phyloP scores from a whole-genome alignment of 768 basidiomycete genomes.

The Auricularia cornea region DNA sequence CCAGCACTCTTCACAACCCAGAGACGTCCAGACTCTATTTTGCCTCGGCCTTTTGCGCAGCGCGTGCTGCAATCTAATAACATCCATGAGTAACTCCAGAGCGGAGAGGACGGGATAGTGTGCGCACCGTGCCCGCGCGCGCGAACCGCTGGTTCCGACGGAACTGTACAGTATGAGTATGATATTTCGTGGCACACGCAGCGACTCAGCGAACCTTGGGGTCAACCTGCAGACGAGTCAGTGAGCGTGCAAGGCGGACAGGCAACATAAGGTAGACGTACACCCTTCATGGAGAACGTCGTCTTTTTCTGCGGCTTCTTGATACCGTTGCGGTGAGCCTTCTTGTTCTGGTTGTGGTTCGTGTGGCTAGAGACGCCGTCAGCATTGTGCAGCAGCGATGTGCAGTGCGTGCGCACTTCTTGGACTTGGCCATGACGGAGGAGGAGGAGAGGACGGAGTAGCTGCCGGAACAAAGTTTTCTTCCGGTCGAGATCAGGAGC shows the following conservation, averaged over 20 bases:
- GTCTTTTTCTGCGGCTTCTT: conserved; percentile 67
- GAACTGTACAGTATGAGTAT: conserved; percentile 44
- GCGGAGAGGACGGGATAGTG: conserved; percentile 6
- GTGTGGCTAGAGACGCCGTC: conserved; percentile 49
- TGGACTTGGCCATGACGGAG: conserved; percentile 86
- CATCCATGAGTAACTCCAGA: neutral
- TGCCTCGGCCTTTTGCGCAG: conserved; percentile 41
- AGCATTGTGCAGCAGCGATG: conserved; percentile 3
- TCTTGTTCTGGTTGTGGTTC: conserved; percentile 93
- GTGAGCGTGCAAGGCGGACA: conserved; percentile 1
- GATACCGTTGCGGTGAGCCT: conserved; percentile 98
- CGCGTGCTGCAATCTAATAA: conserved; percentile 55
- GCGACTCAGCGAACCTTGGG: conserved; percentile 48
- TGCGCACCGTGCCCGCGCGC: conserved; percentile 61
- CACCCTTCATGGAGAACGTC: conserved; percentile 82
- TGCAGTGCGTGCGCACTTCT: conserved; percentile 57
- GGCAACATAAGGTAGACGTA: conserved; percentile 37
- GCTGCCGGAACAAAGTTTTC: neutral
- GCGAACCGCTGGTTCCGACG: conserved; percentile 74
- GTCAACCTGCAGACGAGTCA: conserved; percentile 49
- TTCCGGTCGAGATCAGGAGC: neutral
- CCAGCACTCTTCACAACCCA: conserved; percentile 14
- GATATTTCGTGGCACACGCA: conserved; percentile 7
- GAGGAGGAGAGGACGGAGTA: neutral
- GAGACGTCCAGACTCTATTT: conserved; percentile 24